These are phyloP conservation scores for Solanum boliviense DNA, from an alignment of 257 asterid species.

Conservation along the genomic window DNA sequence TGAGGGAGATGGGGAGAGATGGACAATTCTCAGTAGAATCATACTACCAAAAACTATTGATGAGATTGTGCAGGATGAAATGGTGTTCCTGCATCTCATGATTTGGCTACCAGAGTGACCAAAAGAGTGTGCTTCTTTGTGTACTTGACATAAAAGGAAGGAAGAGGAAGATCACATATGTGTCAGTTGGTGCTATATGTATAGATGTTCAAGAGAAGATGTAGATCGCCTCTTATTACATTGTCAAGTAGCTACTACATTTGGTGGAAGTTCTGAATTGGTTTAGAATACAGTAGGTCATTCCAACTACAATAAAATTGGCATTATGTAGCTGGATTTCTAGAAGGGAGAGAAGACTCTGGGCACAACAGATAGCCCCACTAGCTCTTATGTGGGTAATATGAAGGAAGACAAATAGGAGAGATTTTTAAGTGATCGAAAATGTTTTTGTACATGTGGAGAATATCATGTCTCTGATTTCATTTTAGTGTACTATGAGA, in stretches of 20 bases:
- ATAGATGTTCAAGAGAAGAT: neutral
- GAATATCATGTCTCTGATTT: neutral
- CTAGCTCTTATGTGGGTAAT: neutral
- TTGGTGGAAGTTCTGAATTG: neutral
- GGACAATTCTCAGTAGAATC: neutral
- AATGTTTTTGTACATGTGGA: neutral
- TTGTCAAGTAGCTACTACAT: neutral
- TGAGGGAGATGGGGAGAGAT: neutral
- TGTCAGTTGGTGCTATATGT: neutral
- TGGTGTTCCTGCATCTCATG: neutral
- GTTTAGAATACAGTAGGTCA: neutral
- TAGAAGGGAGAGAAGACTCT: neutral
- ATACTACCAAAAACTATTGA: neutral
- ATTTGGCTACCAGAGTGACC: neutral
- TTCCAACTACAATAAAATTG: neutral
- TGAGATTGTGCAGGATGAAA: neutral
- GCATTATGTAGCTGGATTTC: neutral
- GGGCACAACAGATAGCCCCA: neutral
- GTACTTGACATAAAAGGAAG: neutral
- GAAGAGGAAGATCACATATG: neutral
- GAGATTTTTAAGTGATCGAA: neutral
- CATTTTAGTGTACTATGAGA: neutral
- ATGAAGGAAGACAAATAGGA: neutral
- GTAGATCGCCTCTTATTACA: neutral
- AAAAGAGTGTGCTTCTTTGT: neutral